phyloP scores from a whole-genome alignment of 345 rosid species.

The Mallotus nudiflorus region DNA sequence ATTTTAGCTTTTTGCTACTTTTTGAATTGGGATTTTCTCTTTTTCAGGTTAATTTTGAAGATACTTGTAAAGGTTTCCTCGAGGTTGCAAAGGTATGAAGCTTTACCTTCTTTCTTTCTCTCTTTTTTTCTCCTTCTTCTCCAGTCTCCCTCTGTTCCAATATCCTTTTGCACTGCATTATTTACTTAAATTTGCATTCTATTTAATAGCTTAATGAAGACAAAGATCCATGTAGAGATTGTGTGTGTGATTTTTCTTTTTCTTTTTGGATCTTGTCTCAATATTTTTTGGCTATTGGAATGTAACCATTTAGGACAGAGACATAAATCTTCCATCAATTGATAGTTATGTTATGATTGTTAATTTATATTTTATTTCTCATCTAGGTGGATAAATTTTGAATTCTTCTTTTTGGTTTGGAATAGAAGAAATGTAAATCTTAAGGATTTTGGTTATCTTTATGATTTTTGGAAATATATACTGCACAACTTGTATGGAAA shows the following conservation, averaged over 20 bases:
- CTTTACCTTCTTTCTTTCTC: not conserved
- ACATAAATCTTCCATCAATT: not conserved
- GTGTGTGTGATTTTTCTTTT: not conserved
- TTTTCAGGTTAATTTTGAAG: constrained; percentile 92
- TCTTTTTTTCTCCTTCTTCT: not conserved
- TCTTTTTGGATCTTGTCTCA: constrained; percentile 3
- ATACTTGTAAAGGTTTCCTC: constrained; percentile 95
- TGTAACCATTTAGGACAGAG: not conserved
- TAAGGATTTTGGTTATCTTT: not conserved
- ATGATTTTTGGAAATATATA: too few species aligned
- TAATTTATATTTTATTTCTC: too few species aligned
- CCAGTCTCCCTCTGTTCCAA: not conserved
- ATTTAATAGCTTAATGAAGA: not conserved
- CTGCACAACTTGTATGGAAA: too few species aligned
- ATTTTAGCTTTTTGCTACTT: constrained; percentile 4
- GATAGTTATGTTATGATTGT: too few species aligned
- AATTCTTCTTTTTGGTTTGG: not conserved
- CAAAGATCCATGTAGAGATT: not conserved
- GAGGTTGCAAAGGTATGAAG: constrained; percentile 88
- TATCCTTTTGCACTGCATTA: not conserved
- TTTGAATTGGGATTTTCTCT: constrained; percentile 10
- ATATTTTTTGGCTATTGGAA: too few species aligned
- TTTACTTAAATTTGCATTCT: not conserved
- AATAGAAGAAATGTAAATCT: constrained; percentile 1
- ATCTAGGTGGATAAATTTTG: too few species aligned